Conservation (phyloP, 495 filamentous ascomycete species). For the Neurospora sp. region DNA sequence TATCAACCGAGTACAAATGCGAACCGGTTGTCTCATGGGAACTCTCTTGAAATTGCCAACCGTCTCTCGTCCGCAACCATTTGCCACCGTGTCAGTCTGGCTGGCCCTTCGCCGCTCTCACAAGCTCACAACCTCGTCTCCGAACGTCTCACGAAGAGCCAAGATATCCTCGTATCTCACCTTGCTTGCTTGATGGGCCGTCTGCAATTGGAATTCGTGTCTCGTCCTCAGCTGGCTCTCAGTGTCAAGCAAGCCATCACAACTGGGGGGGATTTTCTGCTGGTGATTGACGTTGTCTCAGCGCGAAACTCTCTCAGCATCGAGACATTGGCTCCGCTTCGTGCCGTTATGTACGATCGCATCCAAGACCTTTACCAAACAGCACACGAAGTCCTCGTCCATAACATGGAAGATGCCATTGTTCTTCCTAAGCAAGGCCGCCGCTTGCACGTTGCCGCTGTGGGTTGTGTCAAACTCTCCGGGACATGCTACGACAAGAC, state of each 20-base stretch:
- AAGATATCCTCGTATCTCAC: constrained; percentile 80
- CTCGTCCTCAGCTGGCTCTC: constrained; percentile 67
- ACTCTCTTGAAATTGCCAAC: constrained; percentile 12
- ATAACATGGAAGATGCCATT: constrained; percentile 59
- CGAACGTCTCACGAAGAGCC: constrained; percentile 58
- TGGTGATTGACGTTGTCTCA: constrained; percentile 74
- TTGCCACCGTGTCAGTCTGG: constrained; percentile 44
- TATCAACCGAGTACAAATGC: constrained; percentile 24
- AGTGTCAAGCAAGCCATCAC: constrained; percentile 63
- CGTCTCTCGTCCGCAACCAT: constrained; percentile 37
- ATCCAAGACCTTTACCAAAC: constrained; percentile 70
- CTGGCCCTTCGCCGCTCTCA: constrained; percentile 32
- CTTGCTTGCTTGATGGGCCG: constrained; percentile 85
- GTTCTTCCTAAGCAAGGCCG: constrained; percentile 76
- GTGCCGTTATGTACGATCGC: constrained; percentile 67
- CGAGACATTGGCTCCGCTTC: constrained; percentile 54
- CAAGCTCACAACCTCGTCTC: constrained; percentile 42
- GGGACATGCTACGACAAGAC: constrained; percentile 86
- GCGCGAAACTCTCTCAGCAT: constrained; percentile 60
- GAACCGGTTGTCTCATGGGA: constrained; percentile 29
- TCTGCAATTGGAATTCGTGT: constrained; percentile 82
- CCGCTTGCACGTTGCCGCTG: constrained; percentile 69
- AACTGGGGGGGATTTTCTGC: constrained; percentile 66
- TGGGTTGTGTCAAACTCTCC: constrained; percentile 78
- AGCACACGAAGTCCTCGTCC: constrained; percentile 65